A percentile compares a stretch with the other conserved stretches of the same genome.
These are phyloP conservation scores for Alliaria petiolata DNA, from an alignment of 345 rosid genomes.

Conservation along the genomic window DNA sequence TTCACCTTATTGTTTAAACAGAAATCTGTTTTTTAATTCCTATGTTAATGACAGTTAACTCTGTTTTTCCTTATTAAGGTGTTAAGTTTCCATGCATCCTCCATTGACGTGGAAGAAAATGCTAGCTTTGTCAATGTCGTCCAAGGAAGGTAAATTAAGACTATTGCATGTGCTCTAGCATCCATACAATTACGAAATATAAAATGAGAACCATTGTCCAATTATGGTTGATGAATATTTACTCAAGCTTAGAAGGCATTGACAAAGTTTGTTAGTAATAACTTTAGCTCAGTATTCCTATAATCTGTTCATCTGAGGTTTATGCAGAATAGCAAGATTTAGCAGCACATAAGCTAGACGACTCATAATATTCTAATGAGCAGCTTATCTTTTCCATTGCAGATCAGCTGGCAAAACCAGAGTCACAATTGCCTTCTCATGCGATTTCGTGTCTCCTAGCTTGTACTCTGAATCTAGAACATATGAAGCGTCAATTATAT, in stretches of 20 bases:
- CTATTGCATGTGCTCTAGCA: not conserved
- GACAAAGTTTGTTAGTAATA: conserved; percentile 7
- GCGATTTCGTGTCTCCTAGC: conserved; percentile 69
- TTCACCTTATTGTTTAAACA: not conserved
- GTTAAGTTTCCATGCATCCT: conserved; percentile 39
- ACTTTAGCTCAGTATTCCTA: conserved; percentile 8
- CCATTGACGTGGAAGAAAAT: conserved; percentile 38
- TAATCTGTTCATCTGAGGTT: conserved; percentile 6
- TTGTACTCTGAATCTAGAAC: conserved; percentile 58
- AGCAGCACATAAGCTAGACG: conserved; percentile 1
- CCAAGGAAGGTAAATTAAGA: conserved; percentile 61
- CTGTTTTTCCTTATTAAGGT: conserved; percentile 41
- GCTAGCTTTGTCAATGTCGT: conserved; percentile 59
- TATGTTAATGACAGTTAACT: not conserved
- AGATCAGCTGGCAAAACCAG: conserved; percentile 76
- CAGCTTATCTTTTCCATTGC: conserved; percentile 30
- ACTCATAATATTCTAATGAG: conserved; percentile 20
- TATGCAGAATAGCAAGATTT: conserved; percentile 1
- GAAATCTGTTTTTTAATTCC: not conserved
- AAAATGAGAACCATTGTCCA: conserved; percentile 3
- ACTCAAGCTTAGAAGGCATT: not conserved
- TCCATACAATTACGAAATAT: not conserved
- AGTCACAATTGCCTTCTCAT: conserved; percentile 67
- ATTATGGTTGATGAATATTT: not conserved
- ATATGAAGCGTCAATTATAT: conserved; percentile 53